Evolutionary conservation across 2,329 filamentous ascomycete genomes (phyloP).

Genomic region (Scleromitrula shiraiana): DNA sequence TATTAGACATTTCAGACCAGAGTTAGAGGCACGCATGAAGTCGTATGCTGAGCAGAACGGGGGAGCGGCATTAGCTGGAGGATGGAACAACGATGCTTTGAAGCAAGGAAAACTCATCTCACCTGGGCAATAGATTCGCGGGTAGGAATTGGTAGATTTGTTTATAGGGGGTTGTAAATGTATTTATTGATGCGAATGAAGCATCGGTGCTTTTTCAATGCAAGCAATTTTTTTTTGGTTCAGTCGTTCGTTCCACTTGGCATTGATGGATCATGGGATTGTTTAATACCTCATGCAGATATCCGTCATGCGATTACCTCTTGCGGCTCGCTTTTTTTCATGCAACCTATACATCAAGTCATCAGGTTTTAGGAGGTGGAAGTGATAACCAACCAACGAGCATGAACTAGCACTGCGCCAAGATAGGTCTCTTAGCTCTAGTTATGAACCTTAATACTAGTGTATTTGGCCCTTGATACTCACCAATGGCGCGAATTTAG

Average conservation of each 20-base stretch:
- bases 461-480: no score
- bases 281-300: neutral
- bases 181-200: slow-evolving; percentile 27
- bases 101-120: slow-evolving; percentile 77
- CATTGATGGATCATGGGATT: neutral
- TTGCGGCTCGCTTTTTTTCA: no score
- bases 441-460: no score
- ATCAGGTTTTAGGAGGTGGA: no score
- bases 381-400: no score
- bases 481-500: no score
- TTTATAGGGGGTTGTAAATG: slow-evolving; percentile 23
- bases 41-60: slow-evolving; percentile 67
- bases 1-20: slow-evolving; percentile 95
- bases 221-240: slow-evolving; percentile 8
- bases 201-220: slow-evolving; percentile 12
- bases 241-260: neutral
- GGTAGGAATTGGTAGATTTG: slow-evolving; percentile 15
- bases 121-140: slow-evolving; percentile 73
- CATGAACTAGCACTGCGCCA: no score
- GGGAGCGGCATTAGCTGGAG: slow-evolving; percentile 72
- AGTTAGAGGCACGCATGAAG: slow-evolving; percentile 85
- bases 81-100: slow-evolving; percentile 70
- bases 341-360: no score
- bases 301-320: no score
- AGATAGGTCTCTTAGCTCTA: no score